phyloP scores from a whole-genome alignment of 208 protist genomes.

The Endotrypanum monterogeii region DNA sequence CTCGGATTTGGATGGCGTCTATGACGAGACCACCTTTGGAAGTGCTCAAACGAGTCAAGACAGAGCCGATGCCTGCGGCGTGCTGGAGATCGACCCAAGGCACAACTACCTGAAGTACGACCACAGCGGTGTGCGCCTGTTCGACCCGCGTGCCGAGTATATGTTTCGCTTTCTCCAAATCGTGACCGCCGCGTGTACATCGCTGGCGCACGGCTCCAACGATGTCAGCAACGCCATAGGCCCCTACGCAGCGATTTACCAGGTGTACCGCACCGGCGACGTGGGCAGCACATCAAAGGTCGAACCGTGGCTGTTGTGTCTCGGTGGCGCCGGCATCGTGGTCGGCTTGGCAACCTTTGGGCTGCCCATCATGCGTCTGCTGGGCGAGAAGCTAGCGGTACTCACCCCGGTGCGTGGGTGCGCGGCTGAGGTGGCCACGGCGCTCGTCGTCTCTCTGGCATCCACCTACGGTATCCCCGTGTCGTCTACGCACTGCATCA shows the following conservation, averaged over 20 bases:
- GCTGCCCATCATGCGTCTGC: constrained; percentile 51
- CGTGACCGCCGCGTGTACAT: constrained; percentile 65
- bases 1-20: constrained; percentile 4
- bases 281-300: constrained; percentile 32
- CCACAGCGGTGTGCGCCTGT: constrained; percentile 32
- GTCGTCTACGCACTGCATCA: constrained; percentile 88
- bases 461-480: constrained; percentile 72
- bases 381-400: constrained; percentile 44
- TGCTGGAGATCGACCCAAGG: constrained; percentile 8
- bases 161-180: constrained; percentile 72
- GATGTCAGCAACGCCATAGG: constrained; percentile 78
- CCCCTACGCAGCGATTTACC: constrained; percentile 63
- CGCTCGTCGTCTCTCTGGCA: constrained; percentile 69
- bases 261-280: constrained; percentile 44
- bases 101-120: constrained; percentile 25
- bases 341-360: constrained; percentile 70
- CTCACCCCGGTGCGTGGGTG: constrained; percentile 63
- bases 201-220: constrained; percentile 68
- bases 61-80: neutral
- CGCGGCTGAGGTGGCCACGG: constrained; percentile 61
- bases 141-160: constrained; percentile 62
- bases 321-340: constrained; percentile 69
- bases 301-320: constrained; percentile 56
- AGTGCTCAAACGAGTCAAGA: neutral
- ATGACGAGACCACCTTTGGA: neutral